Evolutionary conservation across 805 yeast species (phyloP), one percentile per base, ranked within the genome.

Genomic region (Candida anglica): DNA sequence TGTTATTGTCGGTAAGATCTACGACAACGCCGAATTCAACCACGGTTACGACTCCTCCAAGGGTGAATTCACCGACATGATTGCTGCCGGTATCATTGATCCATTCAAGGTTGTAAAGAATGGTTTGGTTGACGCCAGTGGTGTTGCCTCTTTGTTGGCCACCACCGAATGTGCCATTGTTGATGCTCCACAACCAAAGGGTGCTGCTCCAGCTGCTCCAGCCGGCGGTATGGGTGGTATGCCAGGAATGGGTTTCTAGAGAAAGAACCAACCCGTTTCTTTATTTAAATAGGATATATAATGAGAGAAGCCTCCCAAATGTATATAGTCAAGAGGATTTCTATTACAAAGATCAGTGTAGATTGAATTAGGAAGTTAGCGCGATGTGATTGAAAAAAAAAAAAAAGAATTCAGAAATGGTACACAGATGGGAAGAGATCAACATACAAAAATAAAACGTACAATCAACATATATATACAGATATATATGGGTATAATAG

Each of bases 111-210:
- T 91, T 48, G 96, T 93, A 41, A 86, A 93, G 73, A 81, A 86
- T 53, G 97, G 98, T 42, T 73, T 93, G 55, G 86, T 86, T 37
- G 98, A 93, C 56, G 98, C 98, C 42, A 77, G 95, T 32, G 96
- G 98, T 71, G 97, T 93, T 43, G 98, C 98, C 30, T 87, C 96
- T 19, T 73, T 93, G 61, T 75, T 93, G 62, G 97, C 98, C 45
- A 91, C 98, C 39, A 91, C 98, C 44, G 98, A 93, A 71, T 94
- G 96, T 63, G 97, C 97, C 44, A 86, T 93, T 55, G 96, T 88
- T 40, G 96, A 85, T 51, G 96, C 94, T 45, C 95, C 97, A 52
- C 82, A 79, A 64, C 93, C 91, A 54, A 68, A 71, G 66, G 67
- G 66, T 44, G 53, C 75, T 27, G 63, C 76, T 38, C 65, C 78